These are phyloP conservation scores for Fusarium avenaceum DNA, from an alignment of 2,329 filamentous ascomycete genomes.

Conservation along the genomic window DNA sequence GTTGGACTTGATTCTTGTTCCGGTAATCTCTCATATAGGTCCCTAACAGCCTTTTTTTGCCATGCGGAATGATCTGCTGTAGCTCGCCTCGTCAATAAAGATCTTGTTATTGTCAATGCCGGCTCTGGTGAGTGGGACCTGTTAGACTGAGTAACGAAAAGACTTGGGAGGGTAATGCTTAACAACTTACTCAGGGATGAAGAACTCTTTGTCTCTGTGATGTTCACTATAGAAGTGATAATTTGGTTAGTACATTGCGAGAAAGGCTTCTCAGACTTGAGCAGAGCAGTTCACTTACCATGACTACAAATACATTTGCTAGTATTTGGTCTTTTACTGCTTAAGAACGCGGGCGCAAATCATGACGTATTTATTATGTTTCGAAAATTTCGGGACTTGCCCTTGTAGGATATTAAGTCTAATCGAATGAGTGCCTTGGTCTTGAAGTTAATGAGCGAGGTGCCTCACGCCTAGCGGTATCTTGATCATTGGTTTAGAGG, in stretches of 20 bases:
- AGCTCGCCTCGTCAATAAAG: conserved; percentile 31
- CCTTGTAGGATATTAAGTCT: too few species aligned
- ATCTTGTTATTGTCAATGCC: conserved; percentile 26
- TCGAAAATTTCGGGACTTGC: too few species aligned
- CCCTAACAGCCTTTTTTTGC: conserved; percentile 31
- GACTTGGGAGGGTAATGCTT: too few species aligned
- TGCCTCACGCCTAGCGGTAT: too few species aligned
- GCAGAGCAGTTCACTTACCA: background rate
- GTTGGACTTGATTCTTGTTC: conserved; percentile 2
- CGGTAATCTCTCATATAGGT: conserved; percentile 16
- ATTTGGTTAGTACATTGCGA: too few species aligned
- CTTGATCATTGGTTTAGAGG: too few species aligned
- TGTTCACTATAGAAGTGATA: conserved; percentile 45
- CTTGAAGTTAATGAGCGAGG: too few species aligned
- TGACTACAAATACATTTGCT: conserved; percentile 8
- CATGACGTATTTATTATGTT: too few species aligned
- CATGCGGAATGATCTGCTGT: conserved; percentile 52
- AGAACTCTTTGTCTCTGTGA: conserved; percentile 53
- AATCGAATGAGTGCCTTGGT: too few species aligned
- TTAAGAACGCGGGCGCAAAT: too few species aligned
- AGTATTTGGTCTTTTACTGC: background rate
- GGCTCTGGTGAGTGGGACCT: conserved; percentile 35
- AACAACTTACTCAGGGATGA: conserved; percentile 48
- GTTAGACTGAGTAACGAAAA: too few species aligned
- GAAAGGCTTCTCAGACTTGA: too few species aligned